Conservation (phyloP, 352 stramenopile species). For the Phytophthora cajani region DNA sequence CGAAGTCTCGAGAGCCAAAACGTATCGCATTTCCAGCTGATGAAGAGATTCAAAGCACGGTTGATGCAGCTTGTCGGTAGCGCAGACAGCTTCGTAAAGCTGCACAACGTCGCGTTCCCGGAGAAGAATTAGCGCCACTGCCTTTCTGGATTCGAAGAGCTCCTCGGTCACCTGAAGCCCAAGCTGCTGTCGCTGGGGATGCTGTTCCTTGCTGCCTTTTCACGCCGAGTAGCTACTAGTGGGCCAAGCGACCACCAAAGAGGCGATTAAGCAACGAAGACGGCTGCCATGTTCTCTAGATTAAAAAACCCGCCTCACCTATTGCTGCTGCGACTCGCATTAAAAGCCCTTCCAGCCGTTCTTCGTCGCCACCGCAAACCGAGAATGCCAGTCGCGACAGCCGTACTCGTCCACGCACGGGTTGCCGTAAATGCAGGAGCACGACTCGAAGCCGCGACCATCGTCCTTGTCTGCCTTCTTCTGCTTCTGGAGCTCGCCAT, state of each 20-base stretch:
- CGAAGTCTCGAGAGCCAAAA: not conserved
- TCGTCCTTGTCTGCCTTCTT: constrained; percentile 56
- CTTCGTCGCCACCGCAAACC: constrained; percentile 81
- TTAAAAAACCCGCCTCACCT: not conserved
- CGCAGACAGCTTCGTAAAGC: too few relatives aligned
- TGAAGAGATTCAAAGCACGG: not conserved
- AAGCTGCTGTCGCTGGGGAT: not conserved
- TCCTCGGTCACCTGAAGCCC: not conserved
- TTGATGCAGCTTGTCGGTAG: too few relatives aligned
- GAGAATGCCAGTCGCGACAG: constrained; percentile 88
- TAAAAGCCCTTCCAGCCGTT: constrained; percentile 92
- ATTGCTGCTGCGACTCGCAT: not conserved
- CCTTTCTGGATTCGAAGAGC: not conserved
- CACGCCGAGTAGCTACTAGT: not conserved
- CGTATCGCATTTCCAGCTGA: not conserved
- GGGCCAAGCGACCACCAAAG: not conserved
- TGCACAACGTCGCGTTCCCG: not conserved
- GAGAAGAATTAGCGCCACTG: not conserved
- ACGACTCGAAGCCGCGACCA: constrained; percentile 80
- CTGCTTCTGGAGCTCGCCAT: constrained; percentile 37
- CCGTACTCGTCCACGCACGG: constrained; percentile 91
- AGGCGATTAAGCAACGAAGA: not conserved
- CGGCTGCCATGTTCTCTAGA: not conserved
- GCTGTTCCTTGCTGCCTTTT: not conserved
- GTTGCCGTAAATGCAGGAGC: constrained; percentile 91